These are phyloP conservation scores for Beauveria varroae DNA, from an alignment of 2,329 filamentous ascomycete genomes.

Conservation along the genomic window DNA sequence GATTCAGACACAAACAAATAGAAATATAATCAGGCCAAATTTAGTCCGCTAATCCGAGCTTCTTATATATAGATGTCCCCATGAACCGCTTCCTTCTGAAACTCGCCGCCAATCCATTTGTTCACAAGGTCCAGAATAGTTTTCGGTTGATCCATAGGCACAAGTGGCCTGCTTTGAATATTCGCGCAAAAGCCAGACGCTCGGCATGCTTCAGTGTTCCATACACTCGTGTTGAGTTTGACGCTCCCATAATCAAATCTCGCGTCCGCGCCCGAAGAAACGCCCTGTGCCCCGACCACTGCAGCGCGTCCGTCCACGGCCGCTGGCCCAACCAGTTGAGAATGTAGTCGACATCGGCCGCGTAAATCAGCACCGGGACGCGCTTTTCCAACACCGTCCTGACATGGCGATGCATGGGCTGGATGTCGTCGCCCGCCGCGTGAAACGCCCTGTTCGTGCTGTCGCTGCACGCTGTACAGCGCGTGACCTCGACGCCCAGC, in stretches of 20 bases:
- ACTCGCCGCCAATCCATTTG: slow-evolving; percentile 87
- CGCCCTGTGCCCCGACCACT: slow-evolving; percentile 80
- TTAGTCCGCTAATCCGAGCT: neutral
- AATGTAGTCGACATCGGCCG: slow-evolving; percentile 81
- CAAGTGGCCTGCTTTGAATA: slow-evolving; percentile 93
- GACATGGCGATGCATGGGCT: slow-evolving; percentile 89
- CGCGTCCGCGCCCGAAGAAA: slow-evolving; percentile 66
- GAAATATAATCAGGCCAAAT: neutral
- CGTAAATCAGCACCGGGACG: slow-evolving; percentile 91
- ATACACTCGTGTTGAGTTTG: slow-evolving; percentile 36
- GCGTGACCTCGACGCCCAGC: slow-evolving; percentile 79
- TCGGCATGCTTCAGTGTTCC: slow-evolving; percentile 79
- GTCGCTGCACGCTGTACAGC: slow-evolving; percentile 95
- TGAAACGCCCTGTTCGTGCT: slow-evolving; percentile 98
- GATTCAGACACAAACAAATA: neutral
- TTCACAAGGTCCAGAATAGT: slow-evolving; percentile 87
- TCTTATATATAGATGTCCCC: neutral
- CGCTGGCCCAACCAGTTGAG: slow-evolving; percentile 99
- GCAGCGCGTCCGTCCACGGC: slow-evolving; percentile 86
- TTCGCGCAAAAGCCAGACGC: slow-evolving; percentile 89
- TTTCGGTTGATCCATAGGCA: slow-evolving; percentile 90
- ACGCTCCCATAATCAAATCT: slow-evolving; percentile 45
- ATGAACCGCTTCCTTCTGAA: slow-evolving; percentile 28
- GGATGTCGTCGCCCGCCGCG: slow-evolving; percentile 97
- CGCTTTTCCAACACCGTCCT: slow-evolving; percentile 71